Evolutionary conservation across 1,284 basidiomycete species (phyloP).

Genomic region (Pterulicium gracile): DNA sequence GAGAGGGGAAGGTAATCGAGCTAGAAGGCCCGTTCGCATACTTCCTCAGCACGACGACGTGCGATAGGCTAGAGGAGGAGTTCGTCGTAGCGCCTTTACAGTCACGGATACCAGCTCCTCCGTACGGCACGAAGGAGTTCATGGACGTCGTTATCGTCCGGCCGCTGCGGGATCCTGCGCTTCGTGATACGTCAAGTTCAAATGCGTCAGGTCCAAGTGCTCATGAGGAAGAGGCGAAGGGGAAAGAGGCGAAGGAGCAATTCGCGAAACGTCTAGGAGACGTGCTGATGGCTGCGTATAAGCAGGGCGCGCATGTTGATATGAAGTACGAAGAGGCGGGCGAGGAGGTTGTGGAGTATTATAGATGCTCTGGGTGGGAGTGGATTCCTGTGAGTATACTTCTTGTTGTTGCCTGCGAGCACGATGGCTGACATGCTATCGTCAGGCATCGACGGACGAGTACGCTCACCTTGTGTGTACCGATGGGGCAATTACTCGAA

Average conservation of each 20-base stretch:
- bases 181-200: constrained; percentile 12
- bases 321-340: constrained; percentile 42
- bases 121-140: constrained; percentile 47
- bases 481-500: constrained; percentile 58
- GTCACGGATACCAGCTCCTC: constrained; percentile 26
- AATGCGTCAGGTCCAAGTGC: no score
- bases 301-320: constrained; percentile 59
- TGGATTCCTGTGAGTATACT: constrained; percentile 65
- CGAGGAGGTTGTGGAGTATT: constrained; percentile 65
- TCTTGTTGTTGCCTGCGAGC: no score
- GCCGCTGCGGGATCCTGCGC: constrained; percentile 56
- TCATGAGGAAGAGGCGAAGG: constrained; percentile 29
- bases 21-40: constrained; percentile 80
- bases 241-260: constrained; percentile 24
- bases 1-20: constrained; percentile 26
- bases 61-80: constrained; percentile 72
- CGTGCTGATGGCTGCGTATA: constrained; percentile 59
- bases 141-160: constrained; percentile 63
- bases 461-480: constrained; percentile 59
- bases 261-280: constrained; percentile 39
- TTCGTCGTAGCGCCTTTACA: constrained; percentile 69
- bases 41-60: constrained; percentile 72
- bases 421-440: no score
- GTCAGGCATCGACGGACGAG: constrained; percentile 43
- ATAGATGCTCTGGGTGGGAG: constrained; percentile 71